Base-by-base conservation (phyloP, 345 rosid species). In the Dipteronia dyeriana region DNA sequence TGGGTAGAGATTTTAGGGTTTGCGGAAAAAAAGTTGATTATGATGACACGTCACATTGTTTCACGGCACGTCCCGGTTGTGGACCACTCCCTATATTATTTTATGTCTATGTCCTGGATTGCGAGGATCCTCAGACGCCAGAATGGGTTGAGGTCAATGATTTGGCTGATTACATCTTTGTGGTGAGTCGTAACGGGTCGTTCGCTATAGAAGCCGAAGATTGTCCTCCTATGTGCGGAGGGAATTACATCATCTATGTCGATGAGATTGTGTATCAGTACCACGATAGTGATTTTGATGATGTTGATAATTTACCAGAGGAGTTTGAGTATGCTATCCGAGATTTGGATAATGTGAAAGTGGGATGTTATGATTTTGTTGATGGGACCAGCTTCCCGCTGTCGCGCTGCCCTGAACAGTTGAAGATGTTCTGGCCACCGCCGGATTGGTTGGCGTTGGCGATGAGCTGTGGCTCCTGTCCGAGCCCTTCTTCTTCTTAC, bases 221-320 rank as follows among this genome's bases (percentile, higher is more conserved):
- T 11, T 78, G 22, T 47, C 26, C 19, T 20, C 1, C 29, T 8
- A 31, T 31, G 38, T 31, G 38, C 17, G 34, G 14, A 70, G 74
- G 74, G 38, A 82, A 82, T 62, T 71, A 57, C 49, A 82, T 82
- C 7, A 31, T 74, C 51, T 78, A 62, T 57, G 74, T 78, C 19
- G 79, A 74, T 63, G 81, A 80, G 29, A 57, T 25, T 19, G 12
- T 9, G 26, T 23, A 38, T 13, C 14, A 19, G 2, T 22, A 66
- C 23, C 2, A 34, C 2, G 13, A 38, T 17, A 51, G 10, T 19
- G 72, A 8, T 31, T 7, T 2, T 2, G 41, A 5, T 41, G 74
- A 59, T 41, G 74, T 5, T 47, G 53, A 77, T 4, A 23, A 61
- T 20, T 51, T 1, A 3, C 56, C 19, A 16, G n/a, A 14, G 3